Evolutionary conservation across 352 stramenopile species (phyloP).

Genomic region (Pythium chondricola): DNA sequence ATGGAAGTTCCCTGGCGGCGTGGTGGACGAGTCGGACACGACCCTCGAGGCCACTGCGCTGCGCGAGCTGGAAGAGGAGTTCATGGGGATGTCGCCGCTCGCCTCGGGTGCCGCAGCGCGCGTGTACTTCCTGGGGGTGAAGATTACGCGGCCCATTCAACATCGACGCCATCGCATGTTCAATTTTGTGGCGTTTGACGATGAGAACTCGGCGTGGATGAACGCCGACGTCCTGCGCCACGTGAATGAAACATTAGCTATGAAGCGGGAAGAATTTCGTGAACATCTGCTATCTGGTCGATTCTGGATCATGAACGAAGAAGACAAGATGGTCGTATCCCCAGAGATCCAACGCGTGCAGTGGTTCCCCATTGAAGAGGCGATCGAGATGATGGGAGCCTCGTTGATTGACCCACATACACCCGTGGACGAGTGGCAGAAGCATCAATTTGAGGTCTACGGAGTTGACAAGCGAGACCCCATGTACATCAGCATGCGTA

Average conservation of each 20-base stretch:
- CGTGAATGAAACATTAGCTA: slow-evolving; percentile 35
- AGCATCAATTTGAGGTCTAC: slow-evolving; percentile 29
- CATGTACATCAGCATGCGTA: slow-evolving; percentile 47
- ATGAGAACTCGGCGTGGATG: slow-evolving; percentile 45
- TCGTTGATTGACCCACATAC: slow-evolving; percentile 22
- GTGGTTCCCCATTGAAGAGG: slow-evolving; percentile 49
- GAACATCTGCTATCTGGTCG: slow-evolving; percentile 20
- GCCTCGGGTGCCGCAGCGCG: not conserved
- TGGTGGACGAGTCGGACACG: slow-evolving; percentile 33
- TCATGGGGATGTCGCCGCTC: slow-evolving; percentile 27
- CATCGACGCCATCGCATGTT: slow-evolving; percentile 46
- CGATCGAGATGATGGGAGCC: slow-evolving; percentile 37
- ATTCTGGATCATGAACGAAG: slow-evolving; percentile 32
- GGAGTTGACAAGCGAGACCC: slow-evolving; percentile 31
- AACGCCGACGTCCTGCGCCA: slow-evolving; percentile 18
- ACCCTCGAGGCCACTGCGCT: slow-evolving; percentile 32
- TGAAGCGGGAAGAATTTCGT: slow-evolving; percentile 34
- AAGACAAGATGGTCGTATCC: slow-evolving; percentile 39
- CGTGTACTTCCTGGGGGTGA: slow-evolving; percentile 34
- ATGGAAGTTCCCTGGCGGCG: slow-evolving; percentile 58
- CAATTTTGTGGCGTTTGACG: slow-evolving; percentile 60
- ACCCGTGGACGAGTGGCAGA: slow-evolving; percentile 37
- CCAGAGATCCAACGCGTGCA: slow-evolving; percentile 46
- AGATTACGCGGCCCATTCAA: slow-evolving; percentile 41
- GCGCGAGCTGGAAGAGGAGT: slow-evolving; percentile 50